Conservation (phyloP, 2,329 filamentous ascomycete species). For the Aureobasidium pullulans region DNA sequence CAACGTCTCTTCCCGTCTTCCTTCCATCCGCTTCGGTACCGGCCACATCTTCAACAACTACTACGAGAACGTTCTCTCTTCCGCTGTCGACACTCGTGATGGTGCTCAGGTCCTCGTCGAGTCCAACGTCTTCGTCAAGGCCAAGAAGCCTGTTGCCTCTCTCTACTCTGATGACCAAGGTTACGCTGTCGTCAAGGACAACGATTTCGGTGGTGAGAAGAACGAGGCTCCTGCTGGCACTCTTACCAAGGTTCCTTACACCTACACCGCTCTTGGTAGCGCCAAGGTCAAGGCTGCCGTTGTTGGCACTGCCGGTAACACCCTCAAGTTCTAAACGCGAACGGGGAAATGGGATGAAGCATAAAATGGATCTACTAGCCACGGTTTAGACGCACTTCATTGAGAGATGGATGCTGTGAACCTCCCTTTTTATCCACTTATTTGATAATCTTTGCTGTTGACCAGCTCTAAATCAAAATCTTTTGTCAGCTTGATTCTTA, state of each 20-base stretch:
- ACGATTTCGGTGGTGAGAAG: slow-evolving; percentile 31
- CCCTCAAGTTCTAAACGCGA: slow-evolving; percentile 13
- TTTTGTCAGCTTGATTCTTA: too few species aligned
- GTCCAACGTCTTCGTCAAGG: slow-evolving; percentile 31
- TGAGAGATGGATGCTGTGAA: too few species aligned
- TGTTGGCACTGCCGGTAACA: slow-evolving; percentile 33
- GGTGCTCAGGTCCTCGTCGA: slow-evolving; percentile 38
- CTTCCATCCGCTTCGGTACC: slow-evolving; percentile 59
- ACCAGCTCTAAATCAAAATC: too few species aligned
- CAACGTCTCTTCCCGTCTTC: slow-evolving; percentile 57
- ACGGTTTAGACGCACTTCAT: too few species aligned
- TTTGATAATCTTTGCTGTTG: too few species aligned
- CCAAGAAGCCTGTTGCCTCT: slow-evolving; percentile 30
- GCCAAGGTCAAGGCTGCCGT: slow-evolving; percentile 32
- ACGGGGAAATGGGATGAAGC: not conserved
- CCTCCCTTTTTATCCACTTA: too few species aligned
- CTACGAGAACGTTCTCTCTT: slow-evolving; percentile 30
- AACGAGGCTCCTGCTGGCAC: slow-evolving; percentile 29
- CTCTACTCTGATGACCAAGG: slow-evolving; percentile 27
- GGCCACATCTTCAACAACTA: slow-evolving; percentile 52
- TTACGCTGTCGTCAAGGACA: slow-evolving; percentile 31
- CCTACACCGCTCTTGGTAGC: slow-evolving; percentile 27
- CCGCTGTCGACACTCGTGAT: slow-evolving; percentile 35
- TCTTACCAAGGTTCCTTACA: slow-evolving; percentile 29
- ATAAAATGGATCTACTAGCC: too few species aligned